A percentile compares a stretch with the other conserved stretches of the same genome.
phyloP scores from a whole-genome alignment of 2,329 filamentous ascomycete genomes.

The Pyrenochaeta sp. region DNA sequence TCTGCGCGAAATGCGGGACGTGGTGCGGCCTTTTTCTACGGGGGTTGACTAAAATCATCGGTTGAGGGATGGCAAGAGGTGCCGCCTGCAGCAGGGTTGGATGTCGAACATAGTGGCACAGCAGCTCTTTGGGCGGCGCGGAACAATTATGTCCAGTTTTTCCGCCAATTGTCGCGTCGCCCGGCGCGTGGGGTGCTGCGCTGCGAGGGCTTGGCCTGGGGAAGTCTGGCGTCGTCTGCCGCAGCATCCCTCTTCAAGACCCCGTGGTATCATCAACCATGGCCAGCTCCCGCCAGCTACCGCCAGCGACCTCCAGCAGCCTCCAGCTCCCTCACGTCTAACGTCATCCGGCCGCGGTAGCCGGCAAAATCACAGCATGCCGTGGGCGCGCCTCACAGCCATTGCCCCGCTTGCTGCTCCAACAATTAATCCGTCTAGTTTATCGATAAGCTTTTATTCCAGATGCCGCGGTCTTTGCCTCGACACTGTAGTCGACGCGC shows the following conservation, averaged over 20 bases:
- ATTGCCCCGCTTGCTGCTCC: slow-evolving; percentile 26
- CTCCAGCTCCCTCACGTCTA: slow-evolving; percentile 1
- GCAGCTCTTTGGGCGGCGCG: slow-evolving; percentile 23
- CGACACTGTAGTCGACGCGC: slow-evolving; percentile 8
- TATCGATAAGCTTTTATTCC: slow-evolving; percentile 23
- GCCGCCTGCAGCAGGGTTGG: slow-evolving; percentile 29
- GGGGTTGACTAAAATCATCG: slow-evolving; percentile 47
- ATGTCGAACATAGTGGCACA: slow-evolving; percentile 33
- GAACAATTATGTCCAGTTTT: slow-evolving; percentile 24
- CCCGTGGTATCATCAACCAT: neutral
- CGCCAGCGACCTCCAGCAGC: neutral
- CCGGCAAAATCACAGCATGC: slow-evolving; percentile 35
- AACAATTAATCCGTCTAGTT: slow-evolving; percentile 38
- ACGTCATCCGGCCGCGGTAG: slow-evolving; percentile 36
- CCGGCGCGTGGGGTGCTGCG: slow-evolving; percentile 36
- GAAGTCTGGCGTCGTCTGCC: slow-evolving; percentile 24
- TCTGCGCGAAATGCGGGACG: slow-evolving; percentile 44
- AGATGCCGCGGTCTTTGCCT: slow-evolving; percentile 29
- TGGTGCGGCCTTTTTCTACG: slow-evolving; percentile 40
- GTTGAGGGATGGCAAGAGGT: slow-evolving; percentile 27
- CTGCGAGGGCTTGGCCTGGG: slow-evolving; percentile 41
- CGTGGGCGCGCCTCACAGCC: slow-evolving; percentile 29
- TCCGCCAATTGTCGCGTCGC: slow-evolving; percentile 39
- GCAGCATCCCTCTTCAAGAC: slow-evolving; percentile 6
- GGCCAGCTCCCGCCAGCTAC: too few species aligned